Percentiles rank a stretch among this genome's conserved stretches.
Conservation (phyloP, 129 eudicot genomes). For the Oenanthe sinensis region DNA sequence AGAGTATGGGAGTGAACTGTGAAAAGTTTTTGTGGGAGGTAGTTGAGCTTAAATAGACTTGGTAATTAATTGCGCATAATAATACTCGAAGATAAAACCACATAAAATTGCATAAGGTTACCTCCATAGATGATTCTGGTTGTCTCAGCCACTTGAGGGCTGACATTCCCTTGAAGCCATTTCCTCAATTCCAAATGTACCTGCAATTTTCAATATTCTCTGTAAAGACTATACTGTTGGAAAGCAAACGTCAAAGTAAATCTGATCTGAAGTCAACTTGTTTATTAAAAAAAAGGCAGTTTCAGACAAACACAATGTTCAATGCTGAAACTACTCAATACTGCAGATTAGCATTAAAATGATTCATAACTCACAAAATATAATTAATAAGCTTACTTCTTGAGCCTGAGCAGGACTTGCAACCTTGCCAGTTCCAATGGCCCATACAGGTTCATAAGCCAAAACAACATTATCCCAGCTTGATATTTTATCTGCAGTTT, state of each 20-base stretch:
- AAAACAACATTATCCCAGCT: conserved; percentile 81
- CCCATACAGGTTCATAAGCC: conserved; percentile 99
- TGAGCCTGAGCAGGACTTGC: conserved; percentile 97
- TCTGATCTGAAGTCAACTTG: background rate
- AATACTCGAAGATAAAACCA: background rate
- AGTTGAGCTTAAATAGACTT: background rate
- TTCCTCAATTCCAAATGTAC: conserved; percentile 79
- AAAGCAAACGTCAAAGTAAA: background rate
- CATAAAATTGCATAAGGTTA: conserved; percentile 12
- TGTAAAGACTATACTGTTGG: background rate
- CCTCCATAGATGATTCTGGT: conserved; percentile 97
- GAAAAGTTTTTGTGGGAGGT: background rate
- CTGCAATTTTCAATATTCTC: conserved; percentile 27
- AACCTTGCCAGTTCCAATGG: conserved; percentile 99
- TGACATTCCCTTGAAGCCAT: conserved; percentile 60
- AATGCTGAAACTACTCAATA: background rate
- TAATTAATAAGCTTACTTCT: conserved; percentile 54
- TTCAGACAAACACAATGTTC: background rate
- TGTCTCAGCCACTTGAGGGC: conserved; percentile 68
- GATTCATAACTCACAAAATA: background rate
- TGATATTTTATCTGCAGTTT: conserved; percentile 50
- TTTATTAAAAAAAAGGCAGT: background rate
- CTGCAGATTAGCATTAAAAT: background rate
- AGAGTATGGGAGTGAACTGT: background rate
- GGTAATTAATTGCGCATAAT: background rate